phyloP scores from a whole-genome alignment of 768 basidiomycete genomes.

The Roridomyces roridus region DNA sequence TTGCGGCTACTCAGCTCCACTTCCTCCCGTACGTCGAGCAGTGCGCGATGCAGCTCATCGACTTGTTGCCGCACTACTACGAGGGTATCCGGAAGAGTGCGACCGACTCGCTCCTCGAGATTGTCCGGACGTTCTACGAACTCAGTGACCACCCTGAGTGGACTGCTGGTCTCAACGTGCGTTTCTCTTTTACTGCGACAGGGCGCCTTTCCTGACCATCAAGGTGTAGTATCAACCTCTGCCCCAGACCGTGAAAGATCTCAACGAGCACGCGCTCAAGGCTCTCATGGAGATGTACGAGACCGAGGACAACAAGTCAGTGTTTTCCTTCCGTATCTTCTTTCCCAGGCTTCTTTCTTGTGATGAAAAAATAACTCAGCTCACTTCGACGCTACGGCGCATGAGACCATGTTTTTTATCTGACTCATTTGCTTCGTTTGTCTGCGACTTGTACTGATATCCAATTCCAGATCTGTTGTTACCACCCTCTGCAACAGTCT shows the following conservation, averaged over 20 bases:
- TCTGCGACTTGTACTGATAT: constrained; percentile 25
- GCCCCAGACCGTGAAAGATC: constrained; percentile 74
- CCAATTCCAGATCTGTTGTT: constrained; percentile 74
- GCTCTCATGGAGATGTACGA: constrained; percentile 89
- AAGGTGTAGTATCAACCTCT: constrained; percentile 50
- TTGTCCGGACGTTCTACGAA: constrained; percentile 91
- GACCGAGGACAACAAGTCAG: constrained; percentile 96
- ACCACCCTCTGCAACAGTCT: constrained; percentile 87
- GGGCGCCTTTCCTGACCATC: constrained; percentile 9
- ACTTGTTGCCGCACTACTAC: constrained; percentile 89
- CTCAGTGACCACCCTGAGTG: constrained; percentile 84
- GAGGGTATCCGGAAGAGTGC: constrained; percentile 97
- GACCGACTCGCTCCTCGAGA: constrained; percentile 85
- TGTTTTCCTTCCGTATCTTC: constrained; percentile 40
- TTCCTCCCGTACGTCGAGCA: constrained; percentile 93
- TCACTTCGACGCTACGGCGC: constrained; percentile 74
- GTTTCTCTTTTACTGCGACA: constrained; percentile 31
- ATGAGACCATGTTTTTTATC: constrained; percentile 59
- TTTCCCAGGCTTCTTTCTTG: constrained; percentile 6
- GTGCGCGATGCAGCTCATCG: constrained; percentile 78
- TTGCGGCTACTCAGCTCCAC: constrained; percentile 77
- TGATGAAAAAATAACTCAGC: constrained; percentile 76
- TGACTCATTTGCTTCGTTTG: constrained; percentile 35
- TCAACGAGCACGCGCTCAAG: constrained; percentile 76
- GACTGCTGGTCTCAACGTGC: constrained; percentile 72